Evolutionary conservation across 1,284 basidiomycete genomes (phyloP).

Genomic region (Leccinum ponderosum): DNA sequence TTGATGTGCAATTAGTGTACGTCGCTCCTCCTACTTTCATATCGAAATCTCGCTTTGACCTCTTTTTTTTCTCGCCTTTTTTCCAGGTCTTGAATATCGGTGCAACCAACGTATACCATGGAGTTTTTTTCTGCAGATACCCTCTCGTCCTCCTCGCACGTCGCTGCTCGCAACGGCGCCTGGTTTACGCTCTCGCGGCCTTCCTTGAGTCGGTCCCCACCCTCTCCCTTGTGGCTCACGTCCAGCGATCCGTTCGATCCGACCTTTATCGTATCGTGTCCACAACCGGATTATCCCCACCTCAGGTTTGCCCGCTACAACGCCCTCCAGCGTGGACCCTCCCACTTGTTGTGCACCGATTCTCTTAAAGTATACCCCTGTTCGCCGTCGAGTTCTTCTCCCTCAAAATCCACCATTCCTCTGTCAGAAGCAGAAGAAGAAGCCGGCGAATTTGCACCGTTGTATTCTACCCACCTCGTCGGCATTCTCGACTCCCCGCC

Average conservation of each 20-base stretch:
- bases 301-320: slow-evolving; percentile 19
- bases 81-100: slow-evolving; percentile 35
- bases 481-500: slow-evolving; percentile 38
- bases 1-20: slow-evolving; percentile 29
- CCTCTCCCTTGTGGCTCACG: slow-evolving; percentile 20
- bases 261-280: slow-evolving; percentile 19
- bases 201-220: slow-evolving; percentile 14
- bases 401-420: slow-evolving; percentile 38
- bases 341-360: slow-evolving; percentile 22
- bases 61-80: background rate
- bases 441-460: slow-evolving; percentile 14
- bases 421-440: slow-evolving; percentile 30
- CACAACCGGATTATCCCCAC: slow-evolving; percentile 9
- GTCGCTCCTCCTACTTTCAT: slow-evolving; percentile 1
- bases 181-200: slow-evolving; percentile 17
- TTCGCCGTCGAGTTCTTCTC: slow-evolving; percentile 39
- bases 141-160: slow-evolving; percentile 20
- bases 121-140: slow-evolving; percentile 30
- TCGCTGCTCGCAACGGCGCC: background rate
- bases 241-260: slow-evolving; percentile 24
- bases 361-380: slow-evolving; percentile 35
- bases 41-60: background rate
- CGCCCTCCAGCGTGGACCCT: slow-evolving; percentile 7
- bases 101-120: slow-evolving; percentile 35
- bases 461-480: slow-evolving; percentile 22